These are phyloP conservation scores for Marasmius fiardii DNA, from an alignment of 1,284 basidiomycete genomes.

Conservation along the genomic window DNA sequence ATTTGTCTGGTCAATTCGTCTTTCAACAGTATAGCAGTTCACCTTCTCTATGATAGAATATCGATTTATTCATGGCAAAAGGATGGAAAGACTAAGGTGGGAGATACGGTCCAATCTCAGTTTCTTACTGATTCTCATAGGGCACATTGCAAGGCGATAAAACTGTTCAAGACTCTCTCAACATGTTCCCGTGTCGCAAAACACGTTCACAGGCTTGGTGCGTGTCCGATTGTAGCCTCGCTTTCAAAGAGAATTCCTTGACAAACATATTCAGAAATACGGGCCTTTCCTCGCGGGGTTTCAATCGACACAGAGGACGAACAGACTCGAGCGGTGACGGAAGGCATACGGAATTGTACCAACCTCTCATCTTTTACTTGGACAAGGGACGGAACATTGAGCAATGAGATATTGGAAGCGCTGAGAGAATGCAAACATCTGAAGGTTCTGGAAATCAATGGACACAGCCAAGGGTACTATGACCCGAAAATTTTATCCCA, in stretches of 20 bases:
- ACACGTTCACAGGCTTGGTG: conserved; percentile 14
- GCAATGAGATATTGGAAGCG: conserved; percentile 48
- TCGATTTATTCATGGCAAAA: conserved; percentile 15
- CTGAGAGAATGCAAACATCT: conserved; percentile 41
- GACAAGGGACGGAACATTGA: conserved; percentile 73
- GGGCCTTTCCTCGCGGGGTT: conserved; percentile 11
- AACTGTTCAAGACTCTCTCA: conserved; percentile 8
- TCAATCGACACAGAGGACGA: conserved; percentile 12
- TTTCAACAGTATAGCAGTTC: conserved; percentile 8
- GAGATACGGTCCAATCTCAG: not conserved
- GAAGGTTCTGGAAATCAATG: conserved; percentile 65
- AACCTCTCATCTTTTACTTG: conserved; percentile 63
- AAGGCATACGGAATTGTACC: conserved; percentile 55
- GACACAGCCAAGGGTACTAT: conserved; percentile 52
- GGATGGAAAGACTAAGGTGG: conserved; percentile 12
- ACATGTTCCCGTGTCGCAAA: conserved; percentile 5
- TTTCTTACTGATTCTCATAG: not conserved
- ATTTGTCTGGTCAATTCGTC: conserved; percentile 11
- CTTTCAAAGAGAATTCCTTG: not conserved
- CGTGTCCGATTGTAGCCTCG: not conserved
- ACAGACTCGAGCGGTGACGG: conserved; percentile 36
- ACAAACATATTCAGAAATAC: conserved; percentile 6
- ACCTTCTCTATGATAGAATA: conserved; percentile 11
- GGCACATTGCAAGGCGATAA: conserved; percentile 4
- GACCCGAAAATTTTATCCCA: conserved; percentile 43